Evolutionary conservation across 495 filamentous ascomycete species (phyloP), one percentile per base, ranked within the genome.

Genomic region (Neurospora sp.): DNA sequence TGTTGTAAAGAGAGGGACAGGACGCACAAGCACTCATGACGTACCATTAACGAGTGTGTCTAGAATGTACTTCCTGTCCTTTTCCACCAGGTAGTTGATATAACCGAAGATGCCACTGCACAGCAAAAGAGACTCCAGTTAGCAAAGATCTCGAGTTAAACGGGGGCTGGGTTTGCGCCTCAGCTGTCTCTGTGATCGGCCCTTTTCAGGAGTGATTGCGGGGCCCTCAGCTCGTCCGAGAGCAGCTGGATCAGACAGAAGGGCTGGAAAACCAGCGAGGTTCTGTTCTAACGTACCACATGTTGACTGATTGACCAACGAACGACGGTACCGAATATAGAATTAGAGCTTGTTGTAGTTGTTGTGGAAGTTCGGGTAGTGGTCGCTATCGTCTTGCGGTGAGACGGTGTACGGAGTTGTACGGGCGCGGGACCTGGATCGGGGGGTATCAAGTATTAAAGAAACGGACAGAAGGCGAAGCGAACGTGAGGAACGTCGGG

Each of bases 31-130:
- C 42, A 14, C 42, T 31, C 39, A 39, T 40, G 66, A 76, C 79
- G 73, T 82, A 93, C 96, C 96, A 87, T 97, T 97, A 81, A 98
- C 93, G 75, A 99, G 89, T 46, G 94, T 98, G 78, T 97, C 91
- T 79, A 99, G 88, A 81, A 99, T 96, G 85, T 90, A 94, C 81
- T 92, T 93, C 78, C 96, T 89, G 84, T 98, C 96, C 88, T 96
- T 97, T 86, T 98, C 96, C 77, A 98, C 93, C 79, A 93, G 84
- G 84, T 90, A 90, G 78, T 89, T 97, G 84, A 98, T 93, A 87
- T 99, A 99, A 76, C 96, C 96, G 85, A 98, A 98, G 83, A 99
- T 99, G 83, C 96, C 96, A 90, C 96, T 98, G 69, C 46, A 48
- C 70, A 76, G 70, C 69, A 27, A 27, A 37, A 69, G 23, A 38